phyloP scores from a whole-genome alignment of 768 basidiomycete genomes.

The Cystofilobasidium bisporidii region DNA sequence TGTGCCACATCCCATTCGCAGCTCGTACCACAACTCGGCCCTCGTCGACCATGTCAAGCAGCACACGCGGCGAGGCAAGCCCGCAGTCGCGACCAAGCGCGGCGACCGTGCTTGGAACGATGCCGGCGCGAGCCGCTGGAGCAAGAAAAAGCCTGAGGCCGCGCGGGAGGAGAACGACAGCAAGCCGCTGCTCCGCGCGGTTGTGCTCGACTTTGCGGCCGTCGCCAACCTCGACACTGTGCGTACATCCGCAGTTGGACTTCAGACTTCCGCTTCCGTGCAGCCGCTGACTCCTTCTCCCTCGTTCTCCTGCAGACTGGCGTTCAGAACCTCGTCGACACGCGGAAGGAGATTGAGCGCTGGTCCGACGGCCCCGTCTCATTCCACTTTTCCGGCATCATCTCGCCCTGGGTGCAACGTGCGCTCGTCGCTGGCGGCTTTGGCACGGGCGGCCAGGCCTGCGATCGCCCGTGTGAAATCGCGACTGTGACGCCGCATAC shows the following conservation, averaged over 20 bases:
- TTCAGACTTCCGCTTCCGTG: background rate
- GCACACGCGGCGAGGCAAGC: constrained; percentile 64
- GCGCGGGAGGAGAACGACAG: constrained; percentile 37
- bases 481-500: constrained; percentile 58
- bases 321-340: constrained; percentile 81
- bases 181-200: constrained; percentile 65
- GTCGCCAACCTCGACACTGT: constrained; percentile 74
- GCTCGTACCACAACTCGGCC: constrained; percentile 50
- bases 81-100: constrained; percentile 54
- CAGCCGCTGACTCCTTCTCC: background rate
- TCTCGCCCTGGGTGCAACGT: constrained; percentile 20
- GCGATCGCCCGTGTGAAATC: constrained; percentile 51
- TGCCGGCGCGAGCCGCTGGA: constrained; percentile 52
- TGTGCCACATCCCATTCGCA: too few species aligned
- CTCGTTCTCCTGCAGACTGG: constrained; percentile 48
- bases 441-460: constrained; percentile 54
- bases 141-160: constrained; percentile 44
- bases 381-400: constrained; percentile 75
- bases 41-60: constrained; percentile 73
- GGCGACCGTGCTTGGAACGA: constrained; percentile 92
- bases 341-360: constrained; percentile 77
- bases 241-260: too few species aligned
- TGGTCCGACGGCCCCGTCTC: constrained; percentile 64
- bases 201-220: constrained; percentile 81
- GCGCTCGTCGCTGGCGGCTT: constrained; percentile 68